Evolutionary conservation across 352 stramenopile genomes (phyloP).

Genomic region (Aphanomyces euteiches): DNA sequence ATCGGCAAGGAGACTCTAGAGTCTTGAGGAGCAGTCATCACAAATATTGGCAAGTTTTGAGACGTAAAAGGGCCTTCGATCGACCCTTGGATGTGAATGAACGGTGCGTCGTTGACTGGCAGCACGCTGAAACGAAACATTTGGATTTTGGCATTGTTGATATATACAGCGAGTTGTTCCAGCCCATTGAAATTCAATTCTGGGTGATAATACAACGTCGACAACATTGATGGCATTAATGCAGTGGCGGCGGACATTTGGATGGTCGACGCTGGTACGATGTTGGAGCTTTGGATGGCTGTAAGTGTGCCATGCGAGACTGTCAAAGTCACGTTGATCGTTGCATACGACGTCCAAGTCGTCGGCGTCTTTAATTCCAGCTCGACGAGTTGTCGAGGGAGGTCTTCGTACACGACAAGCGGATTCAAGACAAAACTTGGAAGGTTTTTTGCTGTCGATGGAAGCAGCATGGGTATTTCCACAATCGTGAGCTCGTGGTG

Average conservation of each 20-base stretch:
- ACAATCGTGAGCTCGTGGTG: background rate
- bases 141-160: background rate
- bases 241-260: background rate
- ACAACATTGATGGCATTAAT: background rate
- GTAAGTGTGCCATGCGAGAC: background rate
- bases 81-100: slow-evolving; percentile 22
- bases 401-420: background rate
- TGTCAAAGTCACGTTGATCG: background rate
- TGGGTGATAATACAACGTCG: background rate
- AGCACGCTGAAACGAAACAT: slow-evolving; percentile 13
- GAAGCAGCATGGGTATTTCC: background rate
- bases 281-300: too few relatives aligned
- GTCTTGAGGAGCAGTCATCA: background rate
- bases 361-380: background rate
- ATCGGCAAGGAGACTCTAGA: background rate
- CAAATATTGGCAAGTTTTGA: background rate
- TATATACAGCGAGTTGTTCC: background rate
- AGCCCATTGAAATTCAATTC: slow-evolving; percentile 5
- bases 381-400: background rate
- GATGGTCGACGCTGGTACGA: background rate
- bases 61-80: slow-evolving; percentile 4
- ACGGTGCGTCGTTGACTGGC: slow-evolving; percentile 9
- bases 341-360: background rate
- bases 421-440: background rate
- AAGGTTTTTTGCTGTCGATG: background rate